Conservation (phyloP, 495 filamentous ascomycete species). For the Talaromyces wortmannii region DNA sequence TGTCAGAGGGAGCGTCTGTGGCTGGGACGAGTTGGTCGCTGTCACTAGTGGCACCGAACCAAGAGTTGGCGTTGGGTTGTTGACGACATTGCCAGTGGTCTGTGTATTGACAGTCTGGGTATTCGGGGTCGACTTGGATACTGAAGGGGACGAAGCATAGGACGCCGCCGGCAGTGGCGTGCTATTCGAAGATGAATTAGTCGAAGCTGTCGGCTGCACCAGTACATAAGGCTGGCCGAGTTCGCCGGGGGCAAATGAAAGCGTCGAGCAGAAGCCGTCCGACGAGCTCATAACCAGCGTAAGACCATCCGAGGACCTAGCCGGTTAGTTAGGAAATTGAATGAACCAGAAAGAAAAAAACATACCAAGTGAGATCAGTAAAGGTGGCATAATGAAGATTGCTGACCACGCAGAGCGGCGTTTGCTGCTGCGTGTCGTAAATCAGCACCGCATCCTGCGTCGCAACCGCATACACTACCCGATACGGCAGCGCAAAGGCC, state of each 20-base stretch:
- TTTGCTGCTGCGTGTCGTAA: constrained; percentile 96
- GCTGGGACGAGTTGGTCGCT: constrained; percentile 55
- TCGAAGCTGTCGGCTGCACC: constrained; percentile 35
- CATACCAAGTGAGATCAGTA: constrained; percentile 91
- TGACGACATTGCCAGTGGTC: constrained; percentile 40
- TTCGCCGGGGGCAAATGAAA: constrained; percentile 79
- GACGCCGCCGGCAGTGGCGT: constrained; percentile 62
- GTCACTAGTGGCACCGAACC: constrained; percentile 69
- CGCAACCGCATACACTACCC: constrained; percentile 93
- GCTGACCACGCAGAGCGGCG: constrained; percentile 86
- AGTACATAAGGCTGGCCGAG: constrained; percentile 75
- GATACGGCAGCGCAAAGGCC: constrained; percentile 81
- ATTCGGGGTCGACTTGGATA: constrained; percentile 46
- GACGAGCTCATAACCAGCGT: constrained; percentile 95
- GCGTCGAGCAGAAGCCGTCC: constrained; percentile 91
- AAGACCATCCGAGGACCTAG: constrained; percentile 87
- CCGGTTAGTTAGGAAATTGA: constrained; percentile 7
- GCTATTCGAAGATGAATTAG: constrained; percentile 46
- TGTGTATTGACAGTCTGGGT: constrained; percentile 47
- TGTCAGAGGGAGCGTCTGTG: constrained; percentile 52
- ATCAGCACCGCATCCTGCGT: constrained; percentile 95
- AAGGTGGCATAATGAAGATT: constrained; percentile 97
- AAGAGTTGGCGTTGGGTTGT: constrained; percentile 70
- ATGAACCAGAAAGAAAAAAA: constrained; percentile 2
- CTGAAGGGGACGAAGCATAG: constrained; percentile 51